Base-by-base conservation (phyloP, 805 yeast species). In the Isabelozyma gotoi region DNA sequence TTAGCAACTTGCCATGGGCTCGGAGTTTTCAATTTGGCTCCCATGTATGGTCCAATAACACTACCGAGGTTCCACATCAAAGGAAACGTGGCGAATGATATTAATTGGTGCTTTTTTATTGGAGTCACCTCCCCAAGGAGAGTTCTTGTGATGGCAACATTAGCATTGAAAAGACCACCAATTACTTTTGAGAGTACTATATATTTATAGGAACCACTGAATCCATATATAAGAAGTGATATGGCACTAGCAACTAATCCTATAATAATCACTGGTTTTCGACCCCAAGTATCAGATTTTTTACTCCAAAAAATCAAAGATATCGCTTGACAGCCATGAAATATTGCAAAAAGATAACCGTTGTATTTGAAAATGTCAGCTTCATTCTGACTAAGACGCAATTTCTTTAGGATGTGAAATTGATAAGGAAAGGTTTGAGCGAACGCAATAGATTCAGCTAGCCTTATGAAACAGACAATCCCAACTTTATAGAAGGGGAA, bases 361-460 rank as follows among this genome's bases (percentile, higher is more conserved):
- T 85, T 77, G 56, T 80, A 82, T 44, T 71, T 75, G 2, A 84
- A 70, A 32, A 82, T 77, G 38, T 76, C 75, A 31, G 82, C 77
- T 38, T 76, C 75, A 71, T 38, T 77, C 77, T 12, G 78, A 11
- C 77, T 77, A 11, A 79, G 59, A 4, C 73, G 71, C 55, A 81
- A 81, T 46, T 78, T 82, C 46, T 78, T 59, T 16, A 81, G 80
- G 84, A 82, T 78, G 61, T 78, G 81, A 56, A 77, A 82, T 32
- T 80, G 73, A 53, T 81, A 82, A 2, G 87, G 87, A 54, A 82
- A 81, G 27, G 80, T 57, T 4, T 85, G 79, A 3, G 85, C 78
- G 64, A 81, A 81, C 2, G 85, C 78, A 16, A 82, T 71, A 1
- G 87, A 86, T 55, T 81, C 86, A 11, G 81, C 71, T 46, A 81